These are phyloP conservation scores for Amanita jacksonii DNA, from an alignment of 768 basidiomycete species.

Conservation along the genomic window DNA sequence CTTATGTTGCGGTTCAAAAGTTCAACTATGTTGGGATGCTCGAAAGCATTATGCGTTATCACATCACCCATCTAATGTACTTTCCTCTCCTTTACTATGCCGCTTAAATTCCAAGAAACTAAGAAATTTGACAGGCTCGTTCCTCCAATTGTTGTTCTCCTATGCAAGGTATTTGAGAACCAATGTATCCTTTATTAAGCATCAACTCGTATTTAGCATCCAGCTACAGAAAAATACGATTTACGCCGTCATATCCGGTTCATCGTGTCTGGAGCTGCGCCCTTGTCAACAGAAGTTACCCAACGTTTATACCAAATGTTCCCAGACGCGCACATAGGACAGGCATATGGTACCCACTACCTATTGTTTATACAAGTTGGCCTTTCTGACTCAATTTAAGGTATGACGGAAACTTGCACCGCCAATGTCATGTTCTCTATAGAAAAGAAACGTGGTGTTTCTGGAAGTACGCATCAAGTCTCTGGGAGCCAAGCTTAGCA, in stretches of 20 bases:
- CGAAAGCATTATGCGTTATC: not conserved
- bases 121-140: conserved; percentile 31
- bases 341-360: conserved; percentile 55
- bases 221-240: conserved; percentile 6
- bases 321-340: conserved; percentile 45
- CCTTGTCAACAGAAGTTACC: conserved; percentile 44
- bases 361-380: too few species aligned
- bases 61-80: not conserved
- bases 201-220: conserved; percentile 22
- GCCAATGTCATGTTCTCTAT: too few species aligned
- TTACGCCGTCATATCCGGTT: conserved; percentile 13
- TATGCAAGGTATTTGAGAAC: conserved; percentile 27
- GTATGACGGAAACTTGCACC: too few species aligned
- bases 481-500: not conserved
- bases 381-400: too few species aligned
- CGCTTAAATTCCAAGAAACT: not conserved
- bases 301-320: conserved; percentile 38
- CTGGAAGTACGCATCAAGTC: not conserved
- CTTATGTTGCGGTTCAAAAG: not conserved
- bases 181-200: too few species aligned
- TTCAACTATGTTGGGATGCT: not conserved
- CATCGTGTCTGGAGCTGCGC: conserved; percentile 32
- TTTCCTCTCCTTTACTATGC: not conserved
- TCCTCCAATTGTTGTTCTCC: conserved; percentile 44
- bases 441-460: too few species aligned